Conservation (phyloP, 192 early-diverging fungal genomes). For the Haplosporangium gracile region DNA sequence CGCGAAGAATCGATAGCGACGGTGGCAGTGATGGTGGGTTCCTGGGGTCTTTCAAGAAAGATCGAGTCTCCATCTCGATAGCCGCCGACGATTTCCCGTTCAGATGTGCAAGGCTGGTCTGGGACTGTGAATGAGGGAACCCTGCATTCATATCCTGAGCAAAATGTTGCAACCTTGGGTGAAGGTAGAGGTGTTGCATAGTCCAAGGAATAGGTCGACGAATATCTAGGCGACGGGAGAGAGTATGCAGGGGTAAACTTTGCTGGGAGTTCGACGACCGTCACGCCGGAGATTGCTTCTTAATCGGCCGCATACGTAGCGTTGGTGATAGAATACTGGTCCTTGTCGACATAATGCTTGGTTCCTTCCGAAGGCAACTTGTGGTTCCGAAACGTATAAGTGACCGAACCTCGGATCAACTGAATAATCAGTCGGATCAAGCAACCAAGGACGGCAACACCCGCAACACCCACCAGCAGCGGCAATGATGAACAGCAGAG, state of each 20-base stretch:
- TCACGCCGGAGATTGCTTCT: background rate
- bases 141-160: background rate
- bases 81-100: background rate
- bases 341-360: background rate
- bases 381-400: constrained; percentile 3
- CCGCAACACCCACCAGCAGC: constrained; percentile 15
- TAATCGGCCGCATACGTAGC: background rate
- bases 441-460: constrained; percentile 35
- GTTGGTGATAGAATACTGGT: background rate
- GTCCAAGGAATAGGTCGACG: background rate
- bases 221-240: background rate
- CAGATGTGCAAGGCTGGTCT: background rate
- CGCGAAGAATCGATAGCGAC: background rate
- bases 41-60: background rate
- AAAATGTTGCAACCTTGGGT: constrained; percentile 21
- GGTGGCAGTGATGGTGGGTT: background rate
- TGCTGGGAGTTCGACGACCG: constrained; percentile 5
- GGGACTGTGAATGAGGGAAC: background rate
- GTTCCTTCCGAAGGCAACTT: background rate
- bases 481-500: constrained; percentile 36
- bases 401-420: constrained; percentile 8
- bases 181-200: constrained; percentile 14
- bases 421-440: constrained; percentile 14
- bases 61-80: constrained; percentile 22
- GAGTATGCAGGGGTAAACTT: constrained; percentile 25